Evolutionary conservation across 1,284 basidiomycete genomes (phyloP).

Genomic region (Cryptococcus depauperatus): DNA sequence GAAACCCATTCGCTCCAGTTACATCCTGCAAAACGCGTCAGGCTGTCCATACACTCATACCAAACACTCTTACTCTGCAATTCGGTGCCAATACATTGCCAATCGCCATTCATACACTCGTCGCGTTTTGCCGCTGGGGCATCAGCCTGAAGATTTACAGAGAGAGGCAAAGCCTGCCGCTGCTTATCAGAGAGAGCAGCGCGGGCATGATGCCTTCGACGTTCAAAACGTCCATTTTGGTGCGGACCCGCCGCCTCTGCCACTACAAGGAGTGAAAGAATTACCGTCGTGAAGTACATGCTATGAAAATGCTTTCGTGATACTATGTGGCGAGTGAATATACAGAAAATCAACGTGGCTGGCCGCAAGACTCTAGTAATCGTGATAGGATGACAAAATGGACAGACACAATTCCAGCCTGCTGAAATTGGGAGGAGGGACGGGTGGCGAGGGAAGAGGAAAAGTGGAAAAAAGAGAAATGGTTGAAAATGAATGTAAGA

Average conservation of each 20-base stretch:
- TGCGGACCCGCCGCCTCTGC: constrained; percentile 13
- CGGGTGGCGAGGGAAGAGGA: neutral
- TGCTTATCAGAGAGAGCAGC: constrained; percentile 2
- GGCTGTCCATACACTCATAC: neutral
- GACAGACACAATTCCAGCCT: constrained; percentile 1
- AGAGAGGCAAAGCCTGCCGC: neutral
- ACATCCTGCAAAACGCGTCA: constrained; percentile 1
- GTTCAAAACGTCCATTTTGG: neutral
- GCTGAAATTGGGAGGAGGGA: neutral
- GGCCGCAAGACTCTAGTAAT: neutral
- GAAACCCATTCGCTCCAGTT: neutral
- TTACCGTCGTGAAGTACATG: neutral
- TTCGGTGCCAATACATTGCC: constrained; percentile 23
- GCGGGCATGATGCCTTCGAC: constrained; percentile 14
- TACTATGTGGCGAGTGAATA: too few species aligned
- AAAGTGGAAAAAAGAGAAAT: too few species aligned
- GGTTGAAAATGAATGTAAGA: too few species aligned
- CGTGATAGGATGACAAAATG: too few species aligned
- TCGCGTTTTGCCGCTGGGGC: constrained; percentile 3
- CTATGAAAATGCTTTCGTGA: too few species aligned
- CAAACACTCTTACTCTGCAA: constrained; percentile 23
- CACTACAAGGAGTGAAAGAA: constrained; percentile 2
- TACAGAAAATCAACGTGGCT: too few species aligned
- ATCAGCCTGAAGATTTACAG: neutral
- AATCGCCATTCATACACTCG: constrained; percentile 21